A percentile compares a stretch with the other conserved stretches of the same genome.
These are phyloP conservation scores for Trichosporon sp. DNA, from an alignment of 1,284 basidiomycete genomes.

Conservation along the genomic window DNA sequence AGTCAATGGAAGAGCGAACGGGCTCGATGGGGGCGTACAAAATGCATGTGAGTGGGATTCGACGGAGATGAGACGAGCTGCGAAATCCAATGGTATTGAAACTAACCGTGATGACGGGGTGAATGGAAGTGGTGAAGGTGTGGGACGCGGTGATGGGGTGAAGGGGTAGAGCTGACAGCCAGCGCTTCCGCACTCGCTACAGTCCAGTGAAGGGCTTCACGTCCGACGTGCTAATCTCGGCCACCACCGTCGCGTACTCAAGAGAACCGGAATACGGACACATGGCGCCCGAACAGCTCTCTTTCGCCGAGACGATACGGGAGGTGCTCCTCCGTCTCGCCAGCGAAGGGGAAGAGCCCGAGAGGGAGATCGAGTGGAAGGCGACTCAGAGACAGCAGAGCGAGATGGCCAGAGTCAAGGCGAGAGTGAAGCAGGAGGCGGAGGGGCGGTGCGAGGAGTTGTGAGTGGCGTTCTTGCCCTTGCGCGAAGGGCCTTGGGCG, in stretches of 20 bases:
- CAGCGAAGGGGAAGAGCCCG: background rate
- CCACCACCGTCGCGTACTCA: conserved; percentile 65
- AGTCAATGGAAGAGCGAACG: conserved; percentile 48
- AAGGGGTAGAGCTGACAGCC: conserved; percentile 69
- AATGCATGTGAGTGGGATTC: conserved; percentile 52
- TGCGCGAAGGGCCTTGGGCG: no score
- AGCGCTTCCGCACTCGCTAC: conserved; percentile 72
- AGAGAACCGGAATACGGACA: conserved; percentile 60
- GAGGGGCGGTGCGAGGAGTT: conserved; percentile 12
- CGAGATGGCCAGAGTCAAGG: conserved; percentile 9
- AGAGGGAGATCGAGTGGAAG: conserved; percentile 7
- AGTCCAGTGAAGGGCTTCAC: conserved; percentile 81
- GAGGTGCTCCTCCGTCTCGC: conserved; percentile 42
- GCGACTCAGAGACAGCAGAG: conserved; percentile 16
- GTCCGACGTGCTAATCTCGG: conserved; percentile 74
- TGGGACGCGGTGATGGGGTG: no score
- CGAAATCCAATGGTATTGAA: no score
- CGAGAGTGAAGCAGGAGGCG: conserved; percentile 10
- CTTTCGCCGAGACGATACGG: conserved; percentile 41
- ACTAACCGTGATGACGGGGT: no score
- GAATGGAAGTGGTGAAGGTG: no score
- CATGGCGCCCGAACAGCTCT: conserved; percentile 60
- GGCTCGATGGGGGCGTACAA: conserved; percentile 63
- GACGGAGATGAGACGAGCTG: no score
- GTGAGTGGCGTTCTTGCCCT: no score